Base-by-base conservation (phyloP, 768 basidiomycete species). In the Auricularia cornea region DNA sequence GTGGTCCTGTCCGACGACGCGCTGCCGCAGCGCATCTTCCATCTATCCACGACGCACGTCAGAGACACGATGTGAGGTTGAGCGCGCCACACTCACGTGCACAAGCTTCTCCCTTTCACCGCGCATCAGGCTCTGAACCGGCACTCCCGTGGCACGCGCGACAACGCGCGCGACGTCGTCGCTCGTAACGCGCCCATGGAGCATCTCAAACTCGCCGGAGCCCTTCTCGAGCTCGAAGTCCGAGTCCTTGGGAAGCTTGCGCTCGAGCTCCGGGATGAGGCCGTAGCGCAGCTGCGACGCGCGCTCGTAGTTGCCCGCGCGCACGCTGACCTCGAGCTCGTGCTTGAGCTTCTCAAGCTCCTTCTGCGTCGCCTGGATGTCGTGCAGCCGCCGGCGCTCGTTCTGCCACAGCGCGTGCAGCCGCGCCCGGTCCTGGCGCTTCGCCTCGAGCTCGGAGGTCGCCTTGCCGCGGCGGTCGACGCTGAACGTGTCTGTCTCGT, bases 1-100 rank as follows among this genome's bases (percentile, higher is more conserved):
- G 67, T 94, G 87, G 64, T 93, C 88, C 72, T 98, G 96, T 1
- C 96, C 94, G 3, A 98, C 88, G 8, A 98, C 89, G 0, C 91
- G 83, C 62, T 81, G 72, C 30, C 78, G 77, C 18, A 98, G 80
- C 0, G 81, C 76, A 35, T 90, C 88, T 72, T 98, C 95, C 94
- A 98, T 97, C 90, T 93, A 56, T 35, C 2, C 20, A 29, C 33
- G 6, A 59, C 3, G 41, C 28, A 8, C 3, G 14, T 35, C 51
- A 52, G 38, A n/a, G n/a, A n/a, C n/a, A n/a, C n/a, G n/a, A n/a
- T n/a, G n/a, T n/a, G 33, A 59, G 8, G 61, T 68, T 56, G 35
- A 8, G 35, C 16, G 10, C 10, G 51, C 41, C 14, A 28, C 1
- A 80, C 88, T 62, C 68, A 92, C 92, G 76, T 94, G 87, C 10